A percentile compares a stretch with the other conserved stretches of the same genome.
phyloP scores from a whole-genome alignment of 805 yeast genomes.

The Wickerhamiella siamensis region DNA sequence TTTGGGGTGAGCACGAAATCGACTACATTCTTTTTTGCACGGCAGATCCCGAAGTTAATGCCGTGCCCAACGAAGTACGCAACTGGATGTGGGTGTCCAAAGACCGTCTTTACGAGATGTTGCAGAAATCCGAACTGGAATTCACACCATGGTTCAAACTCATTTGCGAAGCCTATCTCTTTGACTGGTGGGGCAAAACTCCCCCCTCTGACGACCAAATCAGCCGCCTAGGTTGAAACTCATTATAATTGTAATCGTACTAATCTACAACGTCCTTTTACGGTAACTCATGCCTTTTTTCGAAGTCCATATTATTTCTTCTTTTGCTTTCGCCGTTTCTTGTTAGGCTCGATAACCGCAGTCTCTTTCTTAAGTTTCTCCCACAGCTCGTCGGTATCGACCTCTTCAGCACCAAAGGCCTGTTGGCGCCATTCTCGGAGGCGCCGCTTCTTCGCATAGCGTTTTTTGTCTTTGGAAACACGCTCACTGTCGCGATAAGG shows the following conservation, averaged over 20 bases:
- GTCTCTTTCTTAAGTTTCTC: constrained; percentile 14
- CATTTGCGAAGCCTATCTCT: constrained; percentile 80
- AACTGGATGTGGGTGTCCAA: constrained; percentile 63
- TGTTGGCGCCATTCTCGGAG: constrained; percentile 81
- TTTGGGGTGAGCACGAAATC: constrained; percentile 97
- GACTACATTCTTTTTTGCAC: constrained; percentile 80
- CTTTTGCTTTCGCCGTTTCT: constrained; percentile 3
- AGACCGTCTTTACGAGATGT: constrained; percentile 59
- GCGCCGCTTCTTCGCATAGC: constrained; percentile 68
- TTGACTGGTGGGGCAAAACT: constrained; percentile 70
- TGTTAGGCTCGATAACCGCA: constrained; percentile 1
- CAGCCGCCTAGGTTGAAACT: constrained; percentile 14
- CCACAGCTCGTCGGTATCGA: constrained; percentile 22
- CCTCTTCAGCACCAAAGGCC: constrained; percentile 50
- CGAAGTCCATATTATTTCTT: too few species aligned
- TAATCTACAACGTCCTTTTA: neutral
- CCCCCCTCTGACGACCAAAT: constrained; percentile 12
- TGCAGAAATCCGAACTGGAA: constrained; percentile 44
- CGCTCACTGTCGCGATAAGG: constrained; percentile 73
- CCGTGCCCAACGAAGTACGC: constrained; percentile 74
- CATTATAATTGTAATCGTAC: neutral
- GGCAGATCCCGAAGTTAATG: constrained; percentile 34
- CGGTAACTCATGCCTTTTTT: neutral
- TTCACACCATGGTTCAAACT: constrained; percentile 98
- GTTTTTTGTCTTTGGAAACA: constrained; percentile 63